phyloP scores from a whole-genome alignment of 192 early-diverging fungal genomes.

The Coemansia sp. region DNA sequence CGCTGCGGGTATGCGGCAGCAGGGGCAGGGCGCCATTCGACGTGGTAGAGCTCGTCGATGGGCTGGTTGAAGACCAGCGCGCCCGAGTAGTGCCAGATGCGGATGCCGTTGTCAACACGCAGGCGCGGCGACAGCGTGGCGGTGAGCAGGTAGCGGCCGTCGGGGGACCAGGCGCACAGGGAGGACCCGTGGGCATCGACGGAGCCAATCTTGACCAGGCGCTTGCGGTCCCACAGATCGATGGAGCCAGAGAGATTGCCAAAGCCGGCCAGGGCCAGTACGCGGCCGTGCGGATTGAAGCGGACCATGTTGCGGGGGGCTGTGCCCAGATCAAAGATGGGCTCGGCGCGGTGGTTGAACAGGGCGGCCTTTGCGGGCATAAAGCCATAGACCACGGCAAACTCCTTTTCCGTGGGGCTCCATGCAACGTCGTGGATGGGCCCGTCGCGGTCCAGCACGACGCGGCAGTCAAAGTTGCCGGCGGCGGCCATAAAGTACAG shows the following conservation, averaged over 20 bases:
- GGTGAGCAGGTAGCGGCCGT: slow-evolving; percentile 90
- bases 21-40: slow-evolving; percentile 66
- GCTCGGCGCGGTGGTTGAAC: slow-evolving; percentile 85
- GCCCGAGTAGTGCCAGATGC: slow-evolving; percentile 95
- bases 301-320: slow-evolving; percentile 85
- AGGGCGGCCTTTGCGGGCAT: slow-evolving; percentile 93
- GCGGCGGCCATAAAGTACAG: slow-evolving; percentile 88
- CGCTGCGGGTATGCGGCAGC: slow-evolving; percentile 75
- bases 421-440: slow-evolving; percentile 96
- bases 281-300: slow-evolving; percentile 88
- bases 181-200: slow-evolving; percentile 83
- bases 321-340: slow-evolving; percentile 80
- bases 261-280: slow-evolving; percentile 89
- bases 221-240: slow-evolving; percentile 91
- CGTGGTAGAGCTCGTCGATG: slow-evolving; percentile 86
- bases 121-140: slow-evolving; percentile 89
- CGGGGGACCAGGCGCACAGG: slow-evolving; percentile 86
- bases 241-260: slow-evolving; percentile 93
- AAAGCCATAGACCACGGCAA: slow-evolving; percentile 90
- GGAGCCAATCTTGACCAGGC: slow-evolving; percentile 76
- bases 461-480: slow-evolving; percentile 91
- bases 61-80: slow-evolving; percentile 72
- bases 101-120: slow-evolving; percentile 96
- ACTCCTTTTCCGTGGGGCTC: slow-evolving; percentile 96
- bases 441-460: slow-evolving; percentile 77